phyloP scores from a whole-genome alignment of 495 filamentous ascomycete genomes.

The Melanomma pulvis-pyrius region DNA sequence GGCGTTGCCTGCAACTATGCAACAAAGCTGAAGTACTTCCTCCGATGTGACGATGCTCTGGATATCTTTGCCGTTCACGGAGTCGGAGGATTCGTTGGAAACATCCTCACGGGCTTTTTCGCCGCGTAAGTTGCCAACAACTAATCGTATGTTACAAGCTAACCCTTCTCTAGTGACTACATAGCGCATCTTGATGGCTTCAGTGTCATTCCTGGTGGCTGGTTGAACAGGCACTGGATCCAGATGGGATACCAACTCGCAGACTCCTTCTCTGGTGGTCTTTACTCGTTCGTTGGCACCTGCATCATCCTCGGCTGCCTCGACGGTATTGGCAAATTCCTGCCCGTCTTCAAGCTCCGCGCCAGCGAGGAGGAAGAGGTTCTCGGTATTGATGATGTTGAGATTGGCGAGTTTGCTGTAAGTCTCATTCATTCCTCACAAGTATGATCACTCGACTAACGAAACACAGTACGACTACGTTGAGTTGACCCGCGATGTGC shows the following conservation, averaged over 20 bases:
- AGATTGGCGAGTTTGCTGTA: constrained; percentile 95
- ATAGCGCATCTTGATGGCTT: constrained; percentile 85
- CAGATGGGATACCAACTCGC: constrained; percentile 89
- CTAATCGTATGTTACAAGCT: constrained; percentile 4
- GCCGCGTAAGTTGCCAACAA: constrained; percentile 65
- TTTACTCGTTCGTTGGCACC: constrained; percentile 85
- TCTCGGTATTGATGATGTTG: constrained; percentile 88
- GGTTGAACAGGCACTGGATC: constrained; percentile 88
- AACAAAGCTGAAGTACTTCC: constrained; percentile 91
- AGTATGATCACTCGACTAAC: constrained; percentile 15
- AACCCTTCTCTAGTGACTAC: constrained; percentile 62
- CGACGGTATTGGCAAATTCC: constrained; percentile 76
- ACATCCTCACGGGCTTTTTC: constrained; percentile 87
- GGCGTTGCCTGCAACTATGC: constrained; percentile 90
- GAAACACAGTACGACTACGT: constrained; percentile 82
- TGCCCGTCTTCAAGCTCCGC: constrained; percentile 81
- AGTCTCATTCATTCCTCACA: constrained; percentile 38
- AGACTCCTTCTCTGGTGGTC: constrained; percentile 79
- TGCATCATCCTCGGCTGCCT: constrained; percentile 68
- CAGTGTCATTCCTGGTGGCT: constrained; percentile 75
- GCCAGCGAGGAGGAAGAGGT: constrained; percentile 84
- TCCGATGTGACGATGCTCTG: constrained; percentile 84
- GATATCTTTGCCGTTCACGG: constrained; percentile 95
- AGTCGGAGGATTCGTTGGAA: constrained; percentile 86
- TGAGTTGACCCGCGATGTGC: constrained; percentile 82